Percentiles rank a stretch among this genome's conserved stretches.
phyloP scores from a whole-genome alignment of 2,329 filamentous ascomycete species.

The Fulvia fulva region DNA sequence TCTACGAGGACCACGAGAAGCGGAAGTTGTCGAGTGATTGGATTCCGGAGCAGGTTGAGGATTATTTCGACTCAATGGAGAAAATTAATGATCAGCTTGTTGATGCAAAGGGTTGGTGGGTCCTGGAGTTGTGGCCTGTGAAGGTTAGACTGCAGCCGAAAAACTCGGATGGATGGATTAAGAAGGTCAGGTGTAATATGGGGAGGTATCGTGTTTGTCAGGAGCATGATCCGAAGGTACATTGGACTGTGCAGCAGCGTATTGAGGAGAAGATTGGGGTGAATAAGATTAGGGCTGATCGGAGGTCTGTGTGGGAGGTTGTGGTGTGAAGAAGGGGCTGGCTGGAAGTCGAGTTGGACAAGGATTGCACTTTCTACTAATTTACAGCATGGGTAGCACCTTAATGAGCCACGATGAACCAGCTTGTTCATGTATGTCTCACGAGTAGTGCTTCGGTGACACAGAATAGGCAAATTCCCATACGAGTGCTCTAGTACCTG shows the following conservation, averaged over 20 bases:
- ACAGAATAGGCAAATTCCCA: neutral
- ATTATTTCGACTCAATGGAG: conserved; percentile 43
- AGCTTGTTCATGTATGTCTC: neutral
- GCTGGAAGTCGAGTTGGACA: neutral
- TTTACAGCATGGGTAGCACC: neutral
- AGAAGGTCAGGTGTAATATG: conserved; percentile 37
- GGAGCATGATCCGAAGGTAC: conserved; percentile 39
- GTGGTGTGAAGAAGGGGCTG: too few species aligned
- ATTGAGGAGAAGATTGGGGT: conserved; percentile 23
- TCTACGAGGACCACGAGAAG: conserved; percentile 20
- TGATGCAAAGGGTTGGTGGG: conserved; percentile 41
- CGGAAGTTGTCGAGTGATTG: conserved; percentile 21
- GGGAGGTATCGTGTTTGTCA: conserved; percentile 37
- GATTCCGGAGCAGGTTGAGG: conserved; percentile 41
- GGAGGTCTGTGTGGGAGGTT: neutral
- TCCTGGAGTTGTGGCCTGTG: conserved; percentile 43
- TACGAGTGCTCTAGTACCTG: too few species aligned
- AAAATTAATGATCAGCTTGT: conserved; percentile 41
- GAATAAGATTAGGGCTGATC: neutral
- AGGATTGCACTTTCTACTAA: neutral
- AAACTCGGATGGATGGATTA: conserved; percentile 36
- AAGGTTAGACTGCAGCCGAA: conserved; percentile 37
- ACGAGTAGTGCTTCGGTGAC: neutral
- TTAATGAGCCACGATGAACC: neutral
- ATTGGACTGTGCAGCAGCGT: conserved; percentile 43